Base-by-base conservation (phyloP, 1,284 basidiomycete genomes). In the Apiotrichum porosum region DNA sequence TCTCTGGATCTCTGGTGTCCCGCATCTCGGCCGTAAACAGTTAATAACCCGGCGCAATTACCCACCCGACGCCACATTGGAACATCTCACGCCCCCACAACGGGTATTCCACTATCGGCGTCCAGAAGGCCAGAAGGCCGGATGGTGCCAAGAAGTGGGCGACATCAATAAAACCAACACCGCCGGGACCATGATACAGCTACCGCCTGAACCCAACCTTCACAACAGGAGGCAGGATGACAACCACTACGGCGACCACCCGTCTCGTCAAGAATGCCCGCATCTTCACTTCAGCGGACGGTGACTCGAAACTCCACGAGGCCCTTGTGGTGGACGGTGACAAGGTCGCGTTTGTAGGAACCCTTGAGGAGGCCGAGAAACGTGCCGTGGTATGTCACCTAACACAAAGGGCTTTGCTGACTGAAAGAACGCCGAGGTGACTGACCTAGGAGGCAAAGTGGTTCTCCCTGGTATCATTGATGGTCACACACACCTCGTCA, bases 391-490 rank as follows among this genome's bases (percentile, higher is more conserved):
- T 47, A 40, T 6, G 50, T 47, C 3, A 13, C 8, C 5, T 23
- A 32, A 26, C 12, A 3, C 32, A 33, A 14, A 13, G n/a, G n/a
- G n/a, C 19, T 12, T 28, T 28, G 26, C 12, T 28, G 26, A 28
- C 26, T 18, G n/a, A 36, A 18, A 39, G 48, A 37, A 18, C 12
- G 40, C 45, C 17, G 18, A 44, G 14, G 35, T 28, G 6, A 22
- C 36, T 14, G 63, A 63, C 47, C 51, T 66, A 8, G 35, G 42
- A 10, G 48, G 58, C 23, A 21, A 33, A 17, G 52, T 61, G 33
- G 56, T 67, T 14, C 44, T 68, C 0, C 63, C 65, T 1, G 65
- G 62, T 18, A 38, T 68, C 37, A 57, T 64, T 33, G 65, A 65
- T 42, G 62, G 53, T 0, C 65, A 68, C 47, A 58, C 58, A 3